Evolutionary conservation across 768 basidiomycete species (phyloP), one percentile per base, ranked within the genome.

Genomic region (Russula compacta): DNA sequence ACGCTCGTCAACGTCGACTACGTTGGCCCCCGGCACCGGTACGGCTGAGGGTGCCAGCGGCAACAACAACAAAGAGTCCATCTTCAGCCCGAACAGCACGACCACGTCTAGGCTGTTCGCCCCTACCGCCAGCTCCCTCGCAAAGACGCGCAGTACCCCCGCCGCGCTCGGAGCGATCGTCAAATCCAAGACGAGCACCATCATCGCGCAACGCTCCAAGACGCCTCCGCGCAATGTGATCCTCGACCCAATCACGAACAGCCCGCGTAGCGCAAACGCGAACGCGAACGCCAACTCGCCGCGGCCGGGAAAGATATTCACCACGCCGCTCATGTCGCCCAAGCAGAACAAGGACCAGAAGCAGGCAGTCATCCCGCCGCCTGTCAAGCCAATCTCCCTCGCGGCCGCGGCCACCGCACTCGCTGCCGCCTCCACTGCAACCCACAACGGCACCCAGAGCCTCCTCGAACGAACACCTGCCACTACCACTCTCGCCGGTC

Each of bases 291-390:
- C 72, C 62, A 53, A 64, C 47, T 40, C 52, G n/a, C 33, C 58
- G 32, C 51, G 74, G 63, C 50, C 69, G 9, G 29, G 38, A 51
- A 71, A 71, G 65, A 80, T 85, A 58, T 85, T 87, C 72, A 82
- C 76, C 69, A 78, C 78, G 63, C 79, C 85, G 5, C 70, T 83
- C 15, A 69, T 83, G 29, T 65, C 66, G 39, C 60, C 58, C 12
- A 63, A 44, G 2, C 66, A 29, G 24, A 29, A 29, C 24, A 29
- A 29, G 24, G 3, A 29, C 24, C 24, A 29, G 24, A 29, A 29
- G 24, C 24, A 38, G 51, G 33, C 66, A 46, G 64, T 70, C 36
- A 53, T 64, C 29, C 60, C 64, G n/a, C 36, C 58, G 2, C 54
- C 62, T 14, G 51, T 65, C n/a, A 59, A 63, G 3, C 67, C 70